Base-by-base conservation (phyloP, 2,329 filamentous ascomycete species). In the Trichoderma polysporum region DNA sequence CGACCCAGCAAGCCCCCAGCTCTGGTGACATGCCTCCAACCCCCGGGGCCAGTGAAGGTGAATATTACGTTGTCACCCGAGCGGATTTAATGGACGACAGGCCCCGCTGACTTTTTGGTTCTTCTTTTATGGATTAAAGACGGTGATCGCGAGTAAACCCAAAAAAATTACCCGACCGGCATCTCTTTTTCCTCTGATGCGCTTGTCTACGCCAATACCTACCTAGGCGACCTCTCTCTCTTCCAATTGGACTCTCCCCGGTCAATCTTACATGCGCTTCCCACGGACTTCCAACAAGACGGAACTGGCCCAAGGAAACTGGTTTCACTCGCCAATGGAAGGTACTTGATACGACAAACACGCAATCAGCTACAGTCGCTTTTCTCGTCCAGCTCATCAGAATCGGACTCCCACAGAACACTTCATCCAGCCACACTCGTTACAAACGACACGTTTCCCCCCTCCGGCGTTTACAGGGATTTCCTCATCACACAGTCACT, bases 11-110 rank as follows among this genome's bases (percentile, higher is more conserved):
- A 69, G 83, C 83, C 67, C 85, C 85, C 70, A 79, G 82, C 67
- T 79, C 80, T 69, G 86, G 85, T 68, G 84, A 84, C 72, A 85
- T 88, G 82, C 86, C 85, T 73, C 85, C 85, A 64, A 88, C 85
- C 60, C 86, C 86, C 58, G 84, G 84, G 71, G 84, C 83, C 77
- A 87, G 85, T 80, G 86, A 88, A 86, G 85, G 85, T 87, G 83
- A 87, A 83, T 84, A 83, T 77, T 77, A 79, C 73, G 75, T 79
- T 73, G 76, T 75, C 70, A 73, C 74, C 69, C 72, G 68, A 68
- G 73, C 72, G 67, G 72, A 76, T 68, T 71, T 74, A 70, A 61
- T 61, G 61, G 70, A 71, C 71, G 74, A 76, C 71, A 59, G 49
- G 66, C 70, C 72, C 58, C 71, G 74, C 76, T 77, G 74, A 77